Evolutionary conservation across 108 stramenopile genomes (phyloP).

Genomic region (Nitzschia sp.): DNA sequence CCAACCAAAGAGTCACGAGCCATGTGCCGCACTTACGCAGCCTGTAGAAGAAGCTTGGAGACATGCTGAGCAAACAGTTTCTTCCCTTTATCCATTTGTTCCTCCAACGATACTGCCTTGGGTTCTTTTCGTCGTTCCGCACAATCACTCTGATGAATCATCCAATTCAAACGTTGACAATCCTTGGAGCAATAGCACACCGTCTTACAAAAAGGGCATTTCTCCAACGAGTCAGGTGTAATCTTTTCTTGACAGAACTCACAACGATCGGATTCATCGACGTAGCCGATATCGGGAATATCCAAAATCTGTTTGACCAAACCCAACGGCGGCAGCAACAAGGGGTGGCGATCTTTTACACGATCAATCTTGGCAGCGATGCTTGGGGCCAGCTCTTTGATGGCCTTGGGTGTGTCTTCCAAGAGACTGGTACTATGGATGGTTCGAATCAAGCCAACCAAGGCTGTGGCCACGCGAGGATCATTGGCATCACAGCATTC

Average conservation of each 20-base stretch:
- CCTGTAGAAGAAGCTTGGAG: slow-evolving; percentile 25
- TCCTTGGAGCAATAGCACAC: slow-evolving; percentile 36
- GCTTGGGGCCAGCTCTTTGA: slow-evolving; percentile 8
- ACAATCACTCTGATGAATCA: slow-evolving; percentile 31
- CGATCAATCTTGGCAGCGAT: slow-evolving; percentile 30
- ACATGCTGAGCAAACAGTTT: slow-evolving; percentile 24
- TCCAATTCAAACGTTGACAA: slow-evolving; percentile 31
- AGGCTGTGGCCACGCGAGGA: not conserved
- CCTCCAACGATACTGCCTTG: slow-evolving; percentile 4
- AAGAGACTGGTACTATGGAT: not conserved
- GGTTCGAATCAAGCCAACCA: slow-evolving; percentile 19
- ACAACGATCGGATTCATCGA: slow-evolving; percentile 5
- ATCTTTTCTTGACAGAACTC: slow-evolving; percentile 35
- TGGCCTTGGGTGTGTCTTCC: slow-evolving; percentile 24
- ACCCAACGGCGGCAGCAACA: slow-evolving; percentile 9
- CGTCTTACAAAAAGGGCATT: slow-evolving; percentile 40
- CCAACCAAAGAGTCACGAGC: not conserved
- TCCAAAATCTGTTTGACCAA: slow-evolving; percentile 7
- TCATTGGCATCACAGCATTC: slow-evolving; percentile 36
- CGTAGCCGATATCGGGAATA: not conserved
- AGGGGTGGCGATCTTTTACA: slow-evolving; percentile 28
- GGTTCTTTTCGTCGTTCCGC: slow-evolving; percentile 30
- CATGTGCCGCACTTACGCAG: slow-evolving; percentile 5
- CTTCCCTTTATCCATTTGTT: slow-evolving; percentile 25
- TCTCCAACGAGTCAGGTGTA: slow-evolving; percentile 3